A percentile compares a stretch with the other conserved stretches of the same genome.
Conservation (phyloP, 2,329 filamentous ascomycete species). For the Diaporthe eres region DNA sequence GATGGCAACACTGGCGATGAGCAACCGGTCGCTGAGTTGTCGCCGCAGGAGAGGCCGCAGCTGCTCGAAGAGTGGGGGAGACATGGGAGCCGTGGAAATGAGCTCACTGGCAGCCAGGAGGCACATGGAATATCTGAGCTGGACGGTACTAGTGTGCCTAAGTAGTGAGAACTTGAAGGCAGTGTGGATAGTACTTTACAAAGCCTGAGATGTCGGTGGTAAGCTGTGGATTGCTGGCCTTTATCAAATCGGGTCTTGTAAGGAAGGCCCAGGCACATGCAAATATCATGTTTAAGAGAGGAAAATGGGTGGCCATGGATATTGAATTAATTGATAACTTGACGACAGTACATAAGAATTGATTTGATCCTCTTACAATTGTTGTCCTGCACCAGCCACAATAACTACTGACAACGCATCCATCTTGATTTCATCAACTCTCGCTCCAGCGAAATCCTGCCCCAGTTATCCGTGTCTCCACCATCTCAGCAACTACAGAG, state of each 20-base stretch:
- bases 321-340: neutral
- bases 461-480: neutral
- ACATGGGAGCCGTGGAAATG: conserved; percentile 7
- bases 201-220: neutral
- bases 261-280: neutral
- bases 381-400: neutral
- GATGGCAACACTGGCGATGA: neutral
- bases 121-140: neutral
- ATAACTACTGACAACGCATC: neutral
- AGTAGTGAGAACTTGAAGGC: too few relatives aligned
- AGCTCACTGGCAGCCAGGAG: neutral
- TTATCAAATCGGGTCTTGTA: too few relatives aligned
- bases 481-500: neutral
- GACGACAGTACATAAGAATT: neutral
- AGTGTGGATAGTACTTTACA: neutral
- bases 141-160: neutral
- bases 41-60: conserved; percentile 22
- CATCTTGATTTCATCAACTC: neutral
- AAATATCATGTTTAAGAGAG: too few relatives aligned
- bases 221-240: too few relatives aligned
- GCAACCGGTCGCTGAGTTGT: neutral
- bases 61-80: conserved; percentile 12
- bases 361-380: too few relatives aligned
- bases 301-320: neutral
- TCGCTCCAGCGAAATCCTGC: too few relatives aligned